Evolutionary conservation across 768 basidiomycete species (phyloP).

Genomic region (Gloeopeniophorella convolvens): DNA sequence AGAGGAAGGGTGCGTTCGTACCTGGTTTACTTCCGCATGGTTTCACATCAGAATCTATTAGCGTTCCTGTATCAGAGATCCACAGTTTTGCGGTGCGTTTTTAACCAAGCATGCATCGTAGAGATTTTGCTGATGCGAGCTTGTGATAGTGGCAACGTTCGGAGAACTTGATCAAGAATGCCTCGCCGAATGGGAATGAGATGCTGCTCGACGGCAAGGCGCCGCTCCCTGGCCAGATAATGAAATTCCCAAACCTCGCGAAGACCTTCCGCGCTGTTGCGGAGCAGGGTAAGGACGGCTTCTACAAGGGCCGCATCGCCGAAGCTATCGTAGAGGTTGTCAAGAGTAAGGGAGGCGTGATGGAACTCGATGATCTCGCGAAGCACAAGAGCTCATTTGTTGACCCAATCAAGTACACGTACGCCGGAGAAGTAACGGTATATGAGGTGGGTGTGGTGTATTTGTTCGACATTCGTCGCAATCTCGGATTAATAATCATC

Average conservation of each 20-base stretch:
- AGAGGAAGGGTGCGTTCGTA: conserved; percentile 64
- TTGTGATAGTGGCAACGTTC: conserved; percentile 48
- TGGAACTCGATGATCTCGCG: conserved; percentile 93
- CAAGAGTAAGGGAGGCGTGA: conserved; percentile 80
- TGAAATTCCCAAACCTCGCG: conserved; percentile 76
- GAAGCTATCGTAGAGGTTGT: conserved; percentile 85
- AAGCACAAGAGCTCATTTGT: conserved; percentile 72
- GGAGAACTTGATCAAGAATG: conserved; percentile 68
- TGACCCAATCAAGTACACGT: conserved; percentile 89
- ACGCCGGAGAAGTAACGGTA: conserved; percentile 75
- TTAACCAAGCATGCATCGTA: conserved; percentile 4
- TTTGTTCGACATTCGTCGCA: not conserved
- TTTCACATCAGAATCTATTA: conserved; percentile 30
- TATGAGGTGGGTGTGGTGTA: conserved; percentile 60
- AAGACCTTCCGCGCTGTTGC: conserved; percentile 77
- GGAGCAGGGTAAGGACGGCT: conserved; percentile 81
- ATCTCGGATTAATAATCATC: conserved; percentile 1
- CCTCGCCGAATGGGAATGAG: conserved; percentile 79
- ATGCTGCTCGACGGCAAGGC: conserved; percentile 84
- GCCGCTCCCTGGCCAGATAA: conserved; percentile 79
- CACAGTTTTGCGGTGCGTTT: conserved; percentile 49
- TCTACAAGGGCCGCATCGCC: conserved; percentile 89
- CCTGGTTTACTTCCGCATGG: no score
- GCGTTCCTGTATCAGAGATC: conserved; percentile 85
- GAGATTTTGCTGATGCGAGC: conserved; percentile 5